Conservation (phyloP, 2,329 filamentous ascomycete genomes). For the Fusarium sp. region DNA sequence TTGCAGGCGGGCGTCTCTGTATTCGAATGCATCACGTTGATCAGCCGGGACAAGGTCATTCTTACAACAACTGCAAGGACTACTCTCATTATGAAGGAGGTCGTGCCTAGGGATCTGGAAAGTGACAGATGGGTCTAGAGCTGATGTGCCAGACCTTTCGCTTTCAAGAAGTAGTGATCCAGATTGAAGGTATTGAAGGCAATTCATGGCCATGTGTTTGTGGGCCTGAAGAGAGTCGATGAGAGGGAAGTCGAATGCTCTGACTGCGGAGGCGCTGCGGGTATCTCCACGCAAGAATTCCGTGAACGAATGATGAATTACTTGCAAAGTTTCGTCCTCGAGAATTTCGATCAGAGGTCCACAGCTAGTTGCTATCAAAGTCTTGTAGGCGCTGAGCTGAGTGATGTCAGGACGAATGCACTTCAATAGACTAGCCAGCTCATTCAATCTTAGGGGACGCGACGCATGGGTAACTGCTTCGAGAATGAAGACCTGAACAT, state of each 20-base stretch:
- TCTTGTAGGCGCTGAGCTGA: slow-evolving; percentile 44
- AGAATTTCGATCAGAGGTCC: slow-evolving; percentile 57
- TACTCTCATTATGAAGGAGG: background rate
- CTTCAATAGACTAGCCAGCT: slow-evolving; percentile 45
- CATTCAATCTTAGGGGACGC: slow-evolving; percentile 53
- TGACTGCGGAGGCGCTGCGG: background rate
- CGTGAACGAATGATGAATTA: slow-evolving; percentile 61
- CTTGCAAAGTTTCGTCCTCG: slow-evolving; percentile 56
- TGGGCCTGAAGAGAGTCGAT: slow-evolving; percentile 33
- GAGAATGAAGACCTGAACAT: slow-evolving; percentile 51
- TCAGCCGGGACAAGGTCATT: background rate
- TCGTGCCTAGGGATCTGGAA: slow-evolving; percentile 1
- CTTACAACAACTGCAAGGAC: too few species aligned
- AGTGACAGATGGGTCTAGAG: background rate
- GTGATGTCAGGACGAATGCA: slow-evolving; percentile 38
- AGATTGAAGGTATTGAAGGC: slow-evolving; percentile 32
- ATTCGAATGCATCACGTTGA: slow-evolving; percentile 9
- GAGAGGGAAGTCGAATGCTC: slow-evolving; percentile 19
- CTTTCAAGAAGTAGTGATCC: slow-evolving; percentile 22
- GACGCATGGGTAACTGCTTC: slow-evolving; percentile 53
- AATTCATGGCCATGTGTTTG: slow-evolving; percentile 28
- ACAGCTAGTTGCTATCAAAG: slow-evolving; percentile 50
- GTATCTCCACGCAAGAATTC: slow-evolving; percentile 54
- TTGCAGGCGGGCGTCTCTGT: slow-evolving; percentile 28
- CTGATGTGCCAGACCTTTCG: background rate